Evolutionary conservation across 140 eudicot species (phyloP).

Genomic region (Senecio squalidus): DNA sequence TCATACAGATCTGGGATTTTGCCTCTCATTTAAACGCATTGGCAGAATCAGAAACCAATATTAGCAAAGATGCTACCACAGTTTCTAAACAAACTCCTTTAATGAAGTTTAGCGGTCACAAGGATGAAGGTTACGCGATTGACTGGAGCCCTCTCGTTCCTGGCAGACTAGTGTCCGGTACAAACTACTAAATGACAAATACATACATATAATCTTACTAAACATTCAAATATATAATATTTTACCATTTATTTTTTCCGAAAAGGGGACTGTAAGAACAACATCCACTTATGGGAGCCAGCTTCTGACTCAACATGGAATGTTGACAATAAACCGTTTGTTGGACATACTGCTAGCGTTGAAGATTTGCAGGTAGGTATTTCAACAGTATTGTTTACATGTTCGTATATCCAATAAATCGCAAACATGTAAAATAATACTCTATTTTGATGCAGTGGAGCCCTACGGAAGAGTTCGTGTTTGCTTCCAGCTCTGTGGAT

Average conservation of each 20-base stretch:
- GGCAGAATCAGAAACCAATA: slow-evolving; percentile 59
- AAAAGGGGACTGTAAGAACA: slow-evolving; percentile 83
- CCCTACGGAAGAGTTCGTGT: slow-evolving; percentile 71
- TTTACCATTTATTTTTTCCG: neutral
- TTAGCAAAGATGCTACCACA: slow-evolving; percentile 39
- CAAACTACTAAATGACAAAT: neutral
- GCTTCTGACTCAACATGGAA: slow-evolving; percentile 77
- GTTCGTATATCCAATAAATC: no score
- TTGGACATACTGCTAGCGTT: slow-evolving; percentile 90
- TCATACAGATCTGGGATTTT: slow-evolving; percentile 83
- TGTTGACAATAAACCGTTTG: slow-evolving; percentile 62
- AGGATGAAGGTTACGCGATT: slow-evolving; percentile 97
- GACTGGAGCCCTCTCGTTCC: slow-evolving; percentile 94
- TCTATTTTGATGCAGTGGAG: slow-evolving; percentile 65
- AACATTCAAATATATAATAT: no score
- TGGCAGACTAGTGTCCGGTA: slow-evolving; percentile 93
- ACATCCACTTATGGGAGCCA: slow-evolving; percentile 91
- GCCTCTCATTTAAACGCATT: slow-evolving; percentile 65
- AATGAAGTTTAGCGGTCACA: slow-evolving; percentile 61
- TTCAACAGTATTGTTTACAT: no score
- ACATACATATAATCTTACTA: neutral
- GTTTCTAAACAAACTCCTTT: slow-evolving; percentile 56
- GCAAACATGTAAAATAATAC: no score
- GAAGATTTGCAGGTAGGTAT: slow-evolving; percentile 82
- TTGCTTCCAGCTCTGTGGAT: slow-evolving; percentile 95